These are phyloP conservation scores for Alternaria ventricosa DNA, from an alignment of 2,329 filamentous ascomycete genomes.

Conservation along the genomic window DNA sequence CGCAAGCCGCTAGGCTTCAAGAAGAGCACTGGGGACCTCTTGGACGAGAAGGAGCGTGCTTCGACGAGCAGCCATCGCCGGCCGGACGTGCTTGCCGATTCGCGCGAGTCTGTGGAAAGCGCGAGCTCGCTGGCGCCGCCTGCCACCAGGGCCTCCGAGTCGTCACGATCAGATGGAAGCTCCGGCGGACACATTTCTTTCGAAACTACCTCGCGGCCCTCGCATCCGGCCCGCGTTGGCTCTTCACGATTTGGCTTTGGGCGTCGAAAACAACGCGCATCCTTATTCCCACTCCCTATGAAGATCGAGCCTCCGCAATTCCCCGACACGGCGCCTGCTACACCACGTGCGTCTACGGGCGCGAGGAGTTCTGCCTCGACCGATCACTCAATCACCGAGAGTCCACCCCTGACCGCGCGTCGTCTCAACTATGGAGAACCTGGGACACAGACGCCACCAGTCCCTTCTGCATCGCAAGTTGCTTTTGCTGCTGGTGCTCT, in stretches of 20 bases:
- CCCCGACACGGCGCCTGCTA: slow-evolving; percentile 55
- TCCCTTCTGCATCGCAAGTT: slow-evolving; percentile 61
- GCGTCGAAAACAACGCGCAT: slow-evolving; percentile 72
- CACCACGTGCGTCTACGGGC: slow-evolving; percentile 51
- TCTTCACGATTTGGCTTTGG: slow-evolving; percentile 76
- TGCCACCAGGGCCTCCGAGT: slow-evolving; percentile 76
- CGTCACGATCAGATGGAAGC: slow-evolving; percentile 87
- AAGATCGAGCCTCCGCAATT: slow-evolving; percentile 63
- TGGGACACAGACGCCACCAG: slow-evolving; percentile 40
- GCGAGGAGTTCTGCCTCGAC: slow-evolving; percentile 44
- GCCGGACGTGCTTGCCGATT: slow-evolving; percentile 60
- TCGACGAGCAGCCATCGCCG: slow-evolving; percentile 64
- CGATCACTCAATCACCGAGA: slow-evolving; percentile 44
- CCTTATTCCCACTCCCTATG: slow-evolving; percentile 88
- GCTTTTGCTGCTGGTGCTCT: slow-evolving; percentile 57
- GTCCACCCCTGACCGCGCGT: slow-evolving; percentile 46
- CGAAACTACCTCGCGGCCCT: slow-evolving; percentile 42
- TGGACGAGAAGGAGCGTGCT: slow-evolving; percentile 57
- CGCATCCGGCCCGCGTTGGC: slow-evolving; percentile 66
- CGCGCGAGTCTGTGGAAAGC: slow-evolving; percentile 68
- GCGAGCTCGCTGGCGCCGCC: slow-evolving; percentile 69
- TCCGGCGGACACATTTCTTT: slow-evolving; percentile 59
- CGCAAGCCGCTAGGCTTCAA: slow-evolving; percentile 35
- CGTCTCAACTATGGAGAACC: slow-evolving; percentile 37
- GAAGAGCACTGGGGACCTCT: slow-evolving; percentile 36